Percentiles rank a stretch among this genome's conserved stretches.
phyloP scores from a whole-genome alignment of 106 monocot genomes.

The Dioscorea dumetorum region DNA sequence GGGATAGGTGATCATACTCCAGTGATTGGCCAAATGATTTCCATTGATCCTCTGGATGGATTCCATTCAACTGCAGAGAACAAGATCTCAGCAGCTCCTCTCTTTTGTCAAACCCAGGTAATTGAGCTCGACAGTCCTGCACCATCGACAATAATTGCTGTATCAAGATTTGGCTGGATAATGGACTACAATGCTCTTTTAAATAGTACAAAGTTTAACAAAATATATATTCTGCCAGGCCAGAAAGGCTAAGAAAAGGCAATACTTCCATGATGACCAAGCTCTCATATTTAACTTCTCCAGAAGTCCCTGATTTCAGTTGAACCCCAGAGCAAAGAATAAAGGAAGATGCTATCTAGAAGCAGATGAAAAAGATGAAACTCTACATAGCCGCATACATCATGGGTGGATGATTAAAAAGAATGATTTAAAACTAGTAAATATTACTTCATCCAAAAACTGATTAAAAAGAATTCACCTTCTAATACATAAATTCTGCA shows the following conservation, averaged over 20 bases:
- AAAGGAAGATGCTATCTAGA: too few relatives aligned
- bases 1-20: not conserved
- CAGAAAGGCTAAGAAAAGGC: not conserved
- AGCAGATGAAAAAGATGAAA: too few relatives aligned
- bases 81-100: constrained; percentile 8
- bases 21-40: not conserved
- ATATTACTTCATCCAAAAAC: too few relatives aligned
- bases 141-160: not conserved
- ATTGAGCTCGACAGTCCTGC: constrained; percentile 9
- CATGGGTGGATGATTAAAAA: too few relatives aligned
- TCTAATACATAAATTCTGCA: too few relatives aligned
- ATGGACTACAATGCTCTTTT: not conserved
- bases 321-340: too few relatives aligned
- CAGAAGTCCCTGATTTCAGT: too few relatives aligned
- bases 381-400: too few relatives aligned
- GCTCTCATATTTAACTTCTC: too few relatives aligned
- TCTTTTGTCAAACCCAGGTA: constrained; percentile 1
- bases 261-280: not conserved
- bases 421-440: too few relatives aligned
- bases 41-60: not conserved
- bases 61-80: not conserved
- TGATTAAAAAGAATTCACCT: too few relatives aligned
- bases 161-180: not conserved
- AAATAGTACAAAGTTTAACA: not conserved
- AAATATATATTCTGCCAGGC: not conserved